phyloP scores from a whole-genome alignment of 1,284 basidiomycete species.

The Leccinum laetum region DNA sequence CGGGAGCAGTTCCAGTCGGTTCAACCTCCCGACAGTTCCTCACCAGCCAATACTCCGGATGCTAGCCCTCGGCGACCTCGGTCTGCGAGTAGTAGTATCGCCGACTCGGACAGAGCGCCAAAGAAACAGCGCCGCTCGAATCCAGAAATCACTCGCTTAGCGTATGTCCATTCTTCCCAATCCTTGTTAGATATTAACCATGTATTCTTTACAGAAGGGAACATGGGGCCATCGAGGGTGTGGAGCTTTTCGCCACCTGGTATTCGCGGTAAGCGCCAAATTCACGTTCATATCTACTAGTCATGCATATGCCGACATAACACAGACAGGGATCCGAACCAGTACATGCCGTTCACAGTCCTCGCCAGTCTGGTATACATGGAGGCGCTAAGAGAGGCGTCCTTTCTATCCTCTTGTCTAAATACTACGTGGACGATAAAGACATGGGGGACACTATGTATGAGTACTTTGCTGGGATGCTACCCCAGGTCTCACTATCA shows the following conservation, averaged over 20 bases:
- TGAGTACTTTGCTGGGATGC: neutral
- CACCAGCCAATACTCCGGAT: neutral
- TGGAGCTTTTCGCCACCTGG: neutral
- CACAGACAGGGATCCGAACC: neutral
- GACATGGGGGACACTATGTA: neutral
- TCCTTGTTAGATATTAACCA: neutral
- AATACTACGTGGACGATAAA: neutral
- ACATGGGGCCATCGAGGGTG: neutral
- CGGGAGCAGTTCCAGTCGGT: neutral
- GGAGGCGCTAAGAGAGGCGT: neutral
- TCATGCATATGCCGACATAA: neutral
- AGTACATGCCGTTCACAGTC: neutral
- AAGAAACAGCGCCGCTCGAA: neutral
- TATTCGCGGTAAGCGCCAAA: neutral
- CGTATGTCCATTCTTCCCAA: neutral
- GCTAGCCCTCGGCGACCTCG: neutral
- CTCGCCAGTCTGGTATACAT: neutral
- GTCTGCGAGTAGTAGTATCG: neutral
- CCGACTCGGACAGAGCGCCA: neutral
- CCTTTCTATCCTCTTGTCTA: neutral
- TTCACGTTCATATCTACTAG: neutral
- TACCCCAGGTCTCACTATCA: constrained; percentile 4
- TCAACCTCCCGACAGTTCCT: neutral
- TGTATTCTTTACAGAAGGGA: neutral
- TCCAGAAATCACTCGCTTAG: neutral